A percentile compares a stretch with the other conserved stretches of the same genome.
These are phyloP conservation scores for Xylaria intraflava DNA, from an alignment of 495 filamentous ascomycete genomes.

Conservation along the genomic window DNA sequence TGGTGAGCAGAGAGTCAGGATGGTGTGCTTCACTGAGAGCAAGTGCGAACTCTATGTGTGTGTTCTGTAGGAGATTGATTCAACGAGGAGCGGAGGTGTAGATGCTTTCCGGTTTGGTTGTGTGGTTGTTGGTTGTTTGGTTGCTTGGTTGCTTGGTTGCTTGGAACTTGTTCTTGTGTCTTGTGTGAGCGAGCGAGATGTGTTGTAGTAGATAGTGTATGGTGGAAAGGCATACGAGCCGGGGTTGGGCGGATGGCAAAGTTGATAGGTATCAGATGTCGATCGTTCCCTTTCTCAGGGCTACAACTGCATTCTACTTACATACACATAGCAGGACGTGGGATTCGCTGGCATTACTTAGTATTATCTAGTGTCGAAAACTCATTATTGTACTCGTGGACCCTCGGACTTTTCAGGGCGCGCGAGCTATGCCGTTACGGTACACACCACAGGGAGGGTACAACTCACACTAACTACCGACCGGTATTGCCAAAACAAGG, in stretches of 20 bases:
- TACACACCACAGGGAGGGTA: slow-evolving; percentile 1
- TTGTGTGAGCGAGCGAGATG: neutral
- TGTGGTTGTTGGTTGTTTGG: neutral
- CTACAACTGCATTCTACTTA: no score
- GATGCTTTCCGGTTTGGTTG: neutral
- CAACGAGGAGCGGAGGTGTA: neutral
- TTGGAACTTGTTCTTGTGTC: neutral
- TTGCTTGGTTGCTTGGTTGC: no score
- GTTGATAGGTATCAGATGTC: slow-evolving; percentile 9
- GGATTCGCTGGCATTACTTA: slow-evolving; percentile 14
- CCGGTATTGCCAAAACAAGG: neutral
- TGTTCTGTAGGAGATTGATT: neutral
- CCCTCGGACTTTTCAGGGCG: slow-evolving; percentile 3
- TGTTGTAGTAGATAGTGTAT: neutral
- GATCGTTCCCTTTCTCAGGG: slow-evolving; percentile 10
- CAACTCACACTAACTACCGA: neutral
- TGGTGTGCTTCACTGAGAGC: neutral
- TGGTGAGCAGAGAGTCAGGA: neutral
- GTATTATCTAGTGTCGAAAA: no score
- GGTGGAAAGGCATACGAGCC: neutral
- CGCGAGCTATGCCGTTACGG: slow-evolving; percentile 5
- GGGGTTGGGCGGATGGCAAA: slow-evolving; percentile 2
- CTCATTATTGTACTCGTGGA: slow-evolving; percentile 6
- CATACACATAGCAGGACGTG: neutral
- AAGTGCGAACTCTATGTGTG: neutral